Evolutionary conservation across 116 monocot species (phyloP).

Genomic region (Trichopus zeylanicus): DNA sequence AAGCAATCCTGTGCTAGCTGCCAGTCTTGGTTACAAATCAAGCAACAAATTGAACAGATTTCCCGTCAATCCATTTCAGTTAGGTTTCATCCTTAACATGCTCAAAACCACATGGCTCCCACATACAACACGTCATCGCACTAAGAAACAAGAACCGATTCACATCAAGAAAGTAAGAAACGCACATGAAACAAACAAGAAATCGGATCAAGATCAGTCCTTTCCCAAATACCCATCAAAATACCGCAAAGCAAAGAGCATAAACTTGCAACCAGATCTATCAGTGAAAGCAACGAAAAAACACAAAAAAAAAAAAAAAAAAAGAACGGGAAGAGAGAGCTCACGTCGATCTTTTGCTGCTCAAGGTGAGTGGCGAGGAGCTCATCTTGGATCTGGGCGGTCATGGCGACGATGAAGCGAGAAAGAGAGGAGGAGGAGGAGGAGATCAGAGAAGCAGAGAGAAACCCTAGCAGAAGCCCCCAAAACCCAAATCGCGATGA

Average conservation of each 20-base stretch:
- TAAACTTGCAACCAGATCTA: neutral
- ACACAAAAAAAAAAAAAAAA: too few relatives aligned
- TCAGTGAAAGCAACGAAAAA: neutral
- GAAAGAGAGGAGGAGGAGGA: too few relatives aligned
- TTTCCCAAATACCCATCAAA: neutral
- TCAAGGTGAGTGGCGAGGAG: constrained; percentile 77
- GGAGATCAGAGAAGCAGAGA: neutral
- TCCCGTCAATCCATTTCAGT: too few relatives aligned
- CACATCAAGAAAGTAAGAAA: too few relatives aligned
- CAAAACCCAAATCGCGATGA: neutral
- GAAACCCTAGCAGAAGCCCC: constrained; percentile 1
- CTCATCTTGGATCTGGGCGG: constrained; percentile 72
- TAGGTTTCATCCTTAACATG: too few relatives aligned
- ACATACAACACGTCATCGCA: too few relatives aligned
- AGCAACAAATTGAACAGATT: too few relatives aligned
- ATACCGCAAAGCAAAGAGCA: neutral
- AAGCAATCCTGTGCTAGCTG: too few relatives aligned
- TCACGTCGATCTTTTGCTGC: constrained; percentile 81
- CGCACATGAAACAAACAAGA: too few relatives aligned
- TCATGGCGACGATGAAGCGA: constrained; percentile 29
- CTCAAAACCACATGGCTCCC: too few relatives aligned
- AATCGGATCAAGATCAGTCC: neutral
- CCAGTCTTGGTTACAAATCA: too few relatives aligned
- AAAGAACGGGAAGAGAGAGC: neutral
- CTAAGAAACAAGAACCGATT: too few relatives aligned